These are phyloP conservation scores for Fraxinus latifolia DNA, from an alignment of 305 asterid genomes.

Conservation along the genomic window DNA sequence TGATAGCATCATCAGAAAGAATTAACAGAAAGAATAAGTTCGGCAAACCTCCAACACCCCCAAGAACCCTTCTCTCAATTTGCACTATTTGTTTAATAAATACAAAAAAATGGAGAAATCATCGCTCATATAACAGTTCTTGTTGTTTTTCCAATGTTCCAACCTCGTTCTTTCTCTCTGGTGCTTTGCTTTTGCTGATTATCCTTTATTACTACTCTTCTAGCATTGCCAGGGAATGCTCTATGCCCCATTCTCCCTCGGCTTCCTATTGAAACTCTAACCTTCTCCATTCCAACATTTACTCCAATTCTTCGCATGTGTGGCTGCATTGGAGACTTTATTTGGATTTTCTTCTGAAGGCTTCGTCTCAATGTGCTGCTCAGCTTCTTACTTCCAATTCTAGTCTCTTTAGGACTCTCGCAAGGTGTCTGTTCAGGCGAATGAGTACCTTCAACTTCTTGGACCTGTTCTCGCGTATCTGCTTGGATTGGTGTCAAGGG, in stretches of 20 bases:
- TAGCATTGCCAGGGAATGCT: conserved; percentile 55
- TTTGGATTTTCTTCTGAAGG: conserved; percentile 61
- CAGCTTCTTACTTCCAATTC: conserved; percentile 38
- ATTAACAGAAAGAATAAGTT: conserved; percentile 14
- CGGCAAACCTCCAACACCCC: neutral
- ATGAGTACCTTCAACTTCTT: conserved; percentile 32
- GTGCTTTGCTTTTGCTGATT: conserved; percentile 58
- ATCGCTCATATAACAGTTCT: conserved; percentile 31
- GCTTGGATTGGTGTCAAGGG: conserved; percentile 51
- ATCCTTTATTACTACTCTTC: conserved; percentile 52
- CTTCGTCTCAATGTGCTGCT: conserved; percentile 54
- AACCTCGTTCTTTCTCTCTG: conserved; percentile 79
- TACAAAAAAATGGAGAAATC: conserved; percentile 6
- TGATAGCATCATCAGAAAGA: conserved; percentile 39
- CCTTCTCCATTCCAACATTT: conserved; percentile 83
- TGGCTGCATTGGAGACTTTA: conserved; percentile 68
- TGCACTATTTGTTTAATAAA: conserved; percentile 9
- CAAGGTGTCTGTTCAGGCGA: conserved; percentile 44
- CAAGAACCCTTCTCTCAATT: neutral
- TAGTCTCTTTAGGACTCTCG: conserved; percentile 58
- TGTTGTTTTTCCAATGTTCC: conserved; percentile 70
- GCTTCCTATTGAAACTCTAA: conserved; percentile 84
- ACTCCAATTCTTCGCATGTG: conserved; percentile 61
- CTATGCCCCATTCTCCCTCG: conserved; percentile 67
- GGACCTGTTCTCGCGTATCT: conserved; percentile 27